A percentile compares a stretch with the other conserved stretches of the same genome.
phyloP scores from a whole-genome alignment of 345 rosid species.

The Aquilaria malaccensis region DNA sequence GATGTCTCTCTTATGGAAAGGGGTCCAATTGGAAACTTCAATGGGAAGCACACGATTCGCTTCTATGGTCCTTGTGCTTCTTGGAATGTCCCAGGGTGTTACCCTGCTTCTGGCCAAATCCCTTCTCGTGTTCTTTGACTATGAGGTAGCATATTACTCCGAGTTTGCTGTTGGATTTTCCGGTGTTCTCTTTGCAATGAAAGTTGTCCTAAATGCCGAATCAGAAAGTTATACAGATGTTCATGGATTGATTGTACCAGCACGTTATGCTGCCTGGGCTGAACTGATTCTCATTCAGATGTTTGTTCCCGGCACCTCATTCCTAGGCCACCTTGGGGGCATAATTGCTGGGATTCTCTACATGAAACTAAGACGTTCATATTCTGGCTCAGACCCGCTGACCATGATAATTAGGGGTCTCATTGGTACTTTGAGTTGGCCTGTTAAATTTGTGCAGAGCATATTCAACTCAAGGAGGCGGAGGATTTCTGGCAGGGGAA shows the following conservation, averaged over 20 bases:
- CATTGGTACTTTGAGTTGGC: constrained; percentile 41
- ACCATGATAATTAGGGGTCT: constrained; percentile 38
- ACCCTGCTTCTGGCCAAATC: constrained; percentile 67
- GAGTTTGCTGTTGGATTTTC: constrained; percentile 85
- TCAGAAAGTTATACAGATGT: constrained; percentile 52
- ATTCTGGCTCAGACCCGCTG: constrained; percentile 55
- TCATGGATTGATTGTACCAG: constrained; percentile 63
- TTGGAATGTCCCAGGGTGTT: constrained; percentile 87
- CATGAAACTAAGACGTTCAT: constrained; percentile 43
- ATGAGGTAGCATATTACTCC: constrained; percentile 48
- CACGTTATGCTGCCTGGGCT: constrained; percentile 90
- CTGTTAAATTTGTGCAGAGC: constrained; percentile 37
- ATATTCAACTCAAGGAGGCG: constrained; percentile 29
- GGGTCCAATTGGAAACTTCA: constrained; percentile 68
- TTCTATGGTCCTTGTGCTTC: constrained; percentile 55
- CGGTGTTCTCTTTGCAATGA: constrained; percentile 91
- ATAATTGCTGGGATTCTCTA: constrained; percentile 87
- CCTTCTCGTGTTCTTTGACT: constrained; percentile 51
- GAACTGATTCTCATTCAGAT: constrained; percentile 84
- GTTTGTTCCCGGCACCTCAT: constrained; percentile 83
- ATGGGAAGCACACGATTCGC: constrained; percentile 91
- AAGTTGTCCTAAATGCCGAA: constrained; percentile 78
- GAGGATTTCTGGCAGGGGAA: constrained; percentile 66
- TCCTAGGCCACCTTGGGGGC: constrained; percentile 95
- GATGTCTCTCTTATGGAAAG: constrained; percentile 95